Percentiles rank a stretch among this genome's conserved stretches.
phyloP scores from a whole-genome alignment of 768 basidiomycete species.

The Kwoniella bestiolae region DNA sequence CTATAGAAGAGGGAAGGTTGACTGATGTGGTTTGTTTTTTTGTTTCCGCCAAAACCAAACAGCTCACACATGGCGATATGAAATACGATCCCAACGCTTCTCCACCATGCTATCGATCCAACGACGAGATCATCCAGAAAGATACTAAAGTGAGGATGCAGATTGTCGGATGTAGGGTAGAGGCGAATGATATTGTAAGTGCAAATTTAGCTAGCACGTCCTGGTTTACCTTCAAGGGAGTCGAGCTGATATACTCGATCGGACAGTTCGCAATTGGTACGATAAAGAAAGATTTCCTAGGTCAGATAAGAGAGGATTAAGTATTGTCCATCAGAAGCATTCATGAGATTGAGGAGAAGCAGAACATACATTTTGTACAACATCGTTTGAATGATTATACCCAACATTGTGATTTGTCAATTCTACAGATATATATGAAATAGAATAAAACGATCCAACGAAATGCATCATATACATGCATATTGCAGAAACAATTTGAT shows the following conservation, averaged over 20 bases:
- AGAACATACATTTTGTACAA: neutral
- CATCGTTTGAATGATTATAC: neutral
- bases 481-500: too few species aligned
- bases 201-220: neutral
- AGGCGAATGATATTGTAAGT: constrained; percentile 96
- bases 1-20: too few species aligned
- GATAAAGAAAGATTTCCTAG: constrained; percentile 97
- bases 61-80: constrained; percentile 95
- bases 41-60: too few species aligned
- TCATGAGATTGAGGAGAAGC: too few species aligned
- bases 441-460: neutral
- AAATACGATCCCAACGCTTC: constrained; percentile 94
- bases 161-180: constrained; percentile 97
- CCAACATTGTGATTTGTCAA: neutral
- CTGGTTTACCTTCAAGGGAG: neutral
- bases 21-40: neutral
- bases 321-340: too few species aligned
- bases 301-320: constrained; percentile 66
- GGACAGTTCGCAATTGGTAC: constrained; percentile 93
- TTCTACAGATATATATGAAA: neutral
- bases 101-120: constrained; percentile 93
- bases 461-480: neutral
- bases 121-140: constrained; percentile 78
- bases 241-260: neutral
- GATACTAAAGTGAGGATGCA: constrained; percentile 89